These are phyloP conservation scores for Xerocomus amazonicus DNA, from an alignment of 1,284 basidiomycete genomes.

Conservation along the genomic window DNA sequence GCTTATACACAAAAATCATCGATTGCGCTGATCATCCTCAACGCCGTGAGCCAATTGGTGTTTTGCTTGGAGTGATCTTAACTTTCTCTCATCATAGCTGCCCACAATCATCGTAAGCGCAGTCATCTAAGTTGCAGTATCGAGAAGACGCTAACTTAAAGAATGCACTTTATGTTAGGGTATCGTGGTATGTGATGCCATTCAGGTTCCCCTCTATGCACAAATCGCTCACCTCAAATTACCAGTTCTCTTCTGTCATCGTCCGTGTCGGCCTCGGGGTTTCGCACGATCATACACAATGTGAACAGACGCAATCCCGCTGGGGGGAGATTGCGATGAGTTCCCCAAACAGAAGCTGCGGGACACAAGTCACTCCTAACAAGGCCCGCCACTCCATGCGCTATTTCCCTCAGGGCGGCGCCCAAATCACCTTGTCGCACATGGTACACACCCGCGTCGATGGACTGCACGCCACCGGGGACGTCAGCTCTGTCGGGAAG, in stretches of 20 bases:
- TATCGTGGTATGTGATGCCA: slow-evolving; percentile 14
- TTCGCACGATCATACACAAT: background rate
- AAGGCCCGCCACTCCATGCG: background rate
- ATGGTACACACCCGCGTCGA: slow-evolving; percentile 2
- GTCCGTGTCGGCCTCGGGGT: slow-evolving; percentile 17
- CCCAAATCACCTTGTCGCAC: slow-evolving; percentile 1
- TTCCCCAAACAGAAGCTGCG: too few relatives aligned
- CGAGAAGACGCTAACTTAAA: background rate
- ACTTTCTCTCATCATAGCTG: slow-evolving; percentile 3
- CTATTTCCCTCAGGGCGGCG: background rate
- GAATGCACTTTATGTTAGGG: slow-evolving; percentile 3
- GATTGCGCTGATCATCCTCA: slow-evolving; percentile 15
- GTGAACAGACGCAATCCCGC: too few relatives aligned
- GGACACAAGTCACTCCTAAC: background rate
- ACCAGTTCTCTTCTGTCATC: slow-evolving; percentile 11
- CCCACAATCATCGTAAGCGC: slow-evolving; percentile 17
- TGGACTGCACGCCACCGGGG: background rate
- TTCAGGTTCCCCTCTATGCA: background rate
- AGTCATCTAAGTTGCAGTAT: background rate
- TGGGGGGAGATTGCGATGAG: too few relatives aligned
- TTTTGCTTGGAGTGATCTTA: background rate
- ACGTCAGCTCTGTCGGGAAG: background rate
- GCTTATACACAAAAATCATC: slow-evolving; percentile 11
- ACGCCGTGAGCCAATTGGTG: slow-evolving; percentile 4
- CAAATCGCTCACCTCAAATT: background rate